phyloP scores from a whole-genome alignment of 1,284 basidiomycete species.

The Abortiporus biennis region DNA sequence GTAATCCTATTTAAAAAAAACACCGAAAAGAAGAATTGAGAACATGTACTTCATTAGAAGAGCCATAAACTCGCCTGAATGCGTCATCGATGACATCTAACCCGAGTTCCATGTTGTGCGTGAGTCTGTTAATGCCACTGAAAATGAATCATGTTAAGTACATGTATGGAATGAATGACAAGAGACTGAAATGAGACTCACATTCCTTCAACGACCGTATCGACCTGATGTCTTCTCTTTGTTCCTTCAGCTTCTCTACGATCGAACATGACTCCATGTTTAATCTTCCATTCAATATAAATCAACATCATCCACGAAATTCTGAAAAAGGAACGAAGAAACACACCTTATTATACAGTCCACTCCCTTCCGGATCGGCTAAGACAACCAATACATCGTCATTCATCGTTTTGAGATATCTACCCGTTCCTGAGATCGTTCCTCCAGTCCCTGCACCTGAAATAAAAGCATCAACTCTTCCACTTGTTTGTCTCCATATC shows the following conservation, averaged over 20 bases:
- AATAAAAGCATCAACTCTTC: slow-evolving; percentile 81
- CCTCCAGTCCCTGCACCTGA: slow-evolving; percentile 97
- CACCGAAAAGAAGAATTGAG: slow-evolving; percentile 6
- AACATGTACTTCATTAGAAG: background rate
- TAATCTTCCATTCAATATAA: slow-evolving; percentile 52
- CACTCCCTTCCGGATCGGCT: slow-evolving; percentile 92
- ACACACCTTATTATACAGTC: slow-evolving; percentile 86
- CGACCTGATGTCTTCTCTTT: slow-evolving; percentile 90
- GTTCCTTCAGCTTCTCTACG: slow-evolving; percentile 90
- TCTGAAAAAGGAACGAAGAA: background rate
- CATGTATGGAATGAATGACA: slow-evolving; percentile 3
- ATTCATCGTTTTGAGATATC: slow-evolving; percentile 71
- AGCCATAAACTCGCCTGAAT: slow-evolving; percentile 54
- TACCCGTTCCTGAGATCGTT: slow-evolving; percentile 84
- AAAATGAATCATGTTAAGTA: slow-evolving; percentile 1
- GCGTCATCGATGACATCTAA: slow-evolving; percentile 82
- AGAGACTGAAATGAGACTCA: slow-evolving; percentile 28
- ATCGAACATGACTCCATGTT: slow-evolving; percentile 93
- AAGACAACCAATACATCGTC: slow-evolving; percentile 67
- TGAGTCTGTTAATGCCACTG: slow-evolving; percentile 87
- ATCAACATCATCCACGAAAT: background rate
- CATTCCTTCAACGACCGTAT: slow-evolving; percentile 89
- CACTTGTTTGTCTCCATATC: slow-evolving; percentile 91
- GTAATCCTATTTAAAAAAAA: slow-evolving; percentile 52
- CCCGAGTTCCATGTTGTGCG: slow-evolving; percentile 81